Evolutionary conservation across 495 filamentous ascomycete species (phyloP).

Genomic region (Friedmanniomyces simplex): DNA sequence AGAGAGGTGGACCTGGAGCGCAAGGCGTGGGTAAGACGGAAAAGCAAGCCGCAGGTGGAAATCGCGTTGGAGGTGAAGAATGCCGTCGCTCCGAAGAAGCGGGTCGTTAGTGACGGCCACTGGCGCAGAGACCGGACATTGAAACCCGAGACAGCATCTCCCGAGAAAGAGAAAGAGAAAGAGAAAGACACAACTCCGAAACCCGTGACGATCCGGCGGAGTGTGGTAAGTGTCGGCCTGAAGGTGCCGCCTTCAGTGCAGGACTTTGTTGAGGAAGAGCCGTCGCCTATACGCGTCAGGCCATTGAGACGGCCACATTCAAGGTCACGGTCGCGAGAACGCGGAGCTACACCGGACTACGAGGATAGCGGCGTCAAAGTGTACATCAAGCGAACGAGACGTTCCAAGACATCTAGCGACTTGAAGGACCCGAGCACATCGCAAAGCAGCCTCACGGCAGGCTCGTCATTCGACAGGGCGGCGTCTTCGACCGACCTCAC

Average conservation of each 20-base stretch:
- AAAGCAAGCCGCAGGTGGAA: constrained; percentile 12
- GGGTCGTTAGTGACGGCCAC: constrained; percentile 36
- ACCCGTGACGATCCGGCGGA: constrained; percentile 14
- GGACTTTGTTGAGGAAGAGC: constrained; percentile 12
- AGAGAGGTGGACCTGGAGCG: constrained; percentile 16
- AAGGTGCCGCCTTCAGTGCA: constrained; percentile 15
- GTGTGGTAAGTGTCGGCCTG: constrained; percentile 18
- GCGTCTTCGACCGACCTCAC: constrained; percentile 12
- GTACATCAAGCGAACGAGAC: constrained; percentile 18
- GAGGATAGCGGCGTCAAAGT: constrained; percentile 20
- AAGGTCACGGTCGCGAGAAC: constrained; percentile 7
- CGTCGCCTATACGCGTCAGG: constrained; percentile 1
- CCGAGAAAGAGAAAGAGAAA: constrained; percentile 3
- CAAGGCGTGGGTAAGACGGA: constrained; percentile 22
- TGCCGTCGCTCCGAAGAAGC: constrained; percentile 34
- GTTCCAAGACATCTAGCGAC: constrained; percentile 8
- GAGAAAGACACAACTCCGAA: constrained; percentile 17
- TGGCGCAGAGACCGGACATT: constrained; percentile 28
- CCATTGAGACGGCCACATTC: not conserved
- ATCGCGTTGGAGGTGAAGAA: constrained; percentile 21
- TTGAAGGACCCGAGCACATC: constrained; percentile 4
- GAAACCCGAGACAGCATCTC: constrained; percentile 6
- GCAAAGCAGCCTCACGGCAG: constrained; percentile 16
- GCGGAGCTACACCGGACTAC: constrained; percentile 15
- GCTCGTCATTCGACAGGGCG: constrained; percentile 6